These are phyloP conservation scores for Irpex sp. DNA, from an alignment of 1,284 basidiomycete species.

Conservation along the genomic window DNA sequence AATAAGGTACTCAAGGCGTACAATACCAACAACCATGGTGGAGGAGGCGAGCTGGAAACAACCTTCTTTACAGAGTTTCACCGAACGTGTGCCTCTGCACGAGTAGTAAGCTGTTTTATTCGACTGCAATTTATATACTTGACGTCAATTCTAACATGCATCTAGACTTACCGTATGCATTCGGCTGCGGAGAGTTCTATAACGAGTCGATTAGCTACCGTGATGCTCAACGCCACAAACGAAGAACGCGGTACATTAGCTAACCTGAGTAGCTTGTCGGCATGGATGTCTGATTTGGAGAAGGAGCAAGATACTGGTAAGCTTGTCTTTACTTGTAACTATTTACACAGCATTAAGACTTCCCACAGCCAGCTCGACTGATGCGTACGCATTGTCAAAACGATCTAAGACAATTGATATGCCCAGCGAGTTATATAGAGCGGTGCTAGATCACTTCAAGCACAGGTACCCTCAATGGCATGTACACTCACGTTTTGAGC, in stretches of 20 bases:
- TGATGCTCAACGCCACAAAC: not conserved
- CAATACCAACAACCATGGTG: conserved; percentile 37
- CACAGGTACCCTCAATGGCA: not conserved
- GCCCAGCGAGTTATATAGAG: not conserved
- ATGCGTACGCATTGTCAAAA: not conserved
- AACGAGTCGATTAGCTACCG: not conserved
- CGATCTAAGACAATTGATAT: not conserved
- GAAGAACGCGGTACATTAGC: not conserved
- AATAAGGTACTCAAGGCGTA: conserved; percentile 46
- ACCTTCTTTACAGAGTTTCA: conserved; percentile 44
- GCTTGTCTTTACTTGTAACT: not conserved
- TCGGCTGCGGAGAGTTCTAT: too few species aligned
- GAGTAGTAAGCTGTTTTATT: too few species aligned
- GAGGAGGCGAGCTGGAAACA: conserved; percentile 38
- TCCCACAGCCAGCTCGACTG: not conserved
- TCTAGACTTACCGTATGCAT: too few species aligned
- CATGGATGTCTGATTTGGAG: not conserved
- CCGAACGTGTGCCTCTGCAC: conserved; percentile 29
- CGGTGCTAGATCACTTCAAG: not conserved
- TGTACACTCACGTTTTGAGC: not conserved
- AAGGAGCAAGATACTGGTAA: not conserved
- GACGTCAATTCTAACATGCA: too few species aligned
- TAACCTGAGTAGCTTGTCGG: not conserved
- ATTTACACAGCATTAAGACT: not conserved
- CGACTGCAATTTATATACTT: too few species aligned